phyloP scores from a whole-genome alignment of 805 yeast genomes.

The Wickerhamiella domercqiae region DNA sequence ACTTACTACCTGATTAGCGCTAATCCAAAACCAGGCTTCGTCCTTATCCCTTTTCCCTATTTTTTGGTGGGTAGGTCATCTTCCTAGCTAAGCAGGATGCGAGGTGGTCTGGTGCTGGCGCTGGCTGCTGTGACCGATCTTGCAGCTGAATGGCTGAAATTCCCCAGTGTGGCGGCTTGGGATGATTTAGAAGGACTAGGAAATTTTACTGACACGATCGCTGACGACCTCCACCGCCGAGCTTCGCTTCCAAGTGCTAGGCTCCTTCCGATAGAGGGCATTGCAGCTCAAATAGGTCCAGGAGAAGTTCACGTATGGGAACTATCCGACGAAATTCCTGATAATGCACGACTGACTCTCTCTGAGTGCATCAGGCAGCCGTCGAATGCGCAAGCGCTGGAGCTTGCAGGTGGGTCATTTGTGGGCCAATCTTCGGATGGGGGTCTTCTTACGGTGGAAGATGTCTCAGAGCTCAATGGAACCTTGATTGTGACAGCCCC shows the following conservation, averaged over 20 bases:
- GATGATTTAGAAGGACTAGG: too few relatives aligned
- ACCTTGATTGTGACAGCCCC: neutral
- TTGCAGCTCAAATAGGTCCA: slow-evolving; percentile 23
- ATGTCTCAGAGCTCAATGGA: neutral
- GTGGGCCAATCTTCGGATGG: slow-evolving; percentile 10
- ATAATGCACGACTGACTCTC: slow-evolving; percentile 4
- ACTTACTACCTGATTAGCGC: neutral
- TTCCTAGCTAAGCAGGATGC: too few relatives aligned
- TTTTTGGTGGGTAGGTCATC: too few relatives aligned
- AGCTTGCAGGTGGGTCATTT: slow-evolving; percentile 5
- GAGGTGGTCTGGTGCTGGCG: too few relatives aligned
- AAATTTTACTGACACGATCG: too few relatives aligned
- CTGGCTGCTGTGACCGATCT: too few relatives aligned
- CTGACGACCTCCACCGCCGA: too few relatives aligned
- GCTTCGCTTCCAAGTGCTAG: too few relatives aligned
- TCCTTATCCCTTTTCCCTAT: too few relatives aligned
- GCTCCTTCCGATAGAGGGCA: slow-evolving; percentile 10
- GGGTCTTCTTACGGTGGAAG: slow-evolving; percentile 8
- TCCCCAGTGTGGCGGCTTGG: too few relatives aligned
- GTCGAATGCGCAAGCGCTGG: slow-evolving; percentile 1
- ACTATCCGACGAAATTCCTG: neutral
- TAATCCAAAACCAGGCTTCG: too few relatives aligned
- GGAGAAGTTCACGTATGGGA: slow-evolving; percentile 19
- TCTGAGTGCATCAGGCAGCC: slow-evolving; percentile 12
- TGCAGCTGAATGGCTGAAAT: too few relatives aligned